Evolutionary conservation across 2,329 filamentous ascomycete species (phyloP), one percentile per base, ranked within the genome.

Genomic region (Boeremia exigua): DNA sequence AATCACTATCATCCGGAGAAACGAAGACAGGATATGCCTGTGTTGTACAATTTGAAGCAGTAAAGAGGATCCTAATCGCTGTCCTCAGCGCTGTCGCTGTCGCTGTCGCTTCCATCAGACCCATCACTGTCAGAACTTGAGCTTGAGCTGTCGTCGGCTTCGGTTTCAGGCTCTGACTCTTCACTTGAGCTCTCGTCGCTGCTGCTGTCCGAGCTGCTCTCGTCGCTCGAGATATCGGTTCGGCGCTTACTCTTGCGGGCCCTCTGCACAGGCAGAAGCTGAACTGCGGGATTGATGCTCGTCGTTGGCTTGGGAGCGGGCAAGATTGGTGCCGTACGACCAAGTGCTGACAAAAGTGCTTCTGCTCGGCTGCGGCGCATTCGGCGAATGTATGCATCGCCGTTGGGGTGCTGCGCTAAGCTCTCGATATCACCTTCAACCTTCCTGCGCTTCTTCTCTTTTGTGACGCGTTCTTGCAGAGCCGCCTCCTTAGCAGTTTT

Each of bases 401-500:
- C 56, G 45, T 69, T 51, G 5, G 67, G 63, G 28, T 72, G 69
- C 2, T 59, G 57, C 2, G 56, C 38, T 28, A 73, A 40, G 27
- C 27, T 58, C 37, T 74, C 66, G 6, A 73, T 51, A 46, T 75
- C 67, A 3, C 56, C 63, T 55, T 78, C 65, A 8, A 70, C 51
- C 48, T 66, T 60, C 56, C 71, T 56, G 38, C 70, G 62, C 58
- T 70, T 71, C 53, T 67, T 64, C 52, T 72, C 63, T 28, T 71
- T 68, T 11, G 65, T 56, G 4, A 77, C 60, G 3, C 75, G 69
- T 23, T 72, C 69, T 19, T 74, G 53, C 8, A 77, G 60, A 2
- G 76, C 76, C 17, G 69, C 67, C 5, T 75, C 70, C 38, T 76
- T 71, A 7, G 75, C 74, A 4, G 67, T 68, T 51, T 74, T 63